These are phyloP conservation scores for Fusarium pseudograminearum DNA, from an alignment of 2,329 filamentous ascomycete genomes.

Conservation along the genomic window DNA sequence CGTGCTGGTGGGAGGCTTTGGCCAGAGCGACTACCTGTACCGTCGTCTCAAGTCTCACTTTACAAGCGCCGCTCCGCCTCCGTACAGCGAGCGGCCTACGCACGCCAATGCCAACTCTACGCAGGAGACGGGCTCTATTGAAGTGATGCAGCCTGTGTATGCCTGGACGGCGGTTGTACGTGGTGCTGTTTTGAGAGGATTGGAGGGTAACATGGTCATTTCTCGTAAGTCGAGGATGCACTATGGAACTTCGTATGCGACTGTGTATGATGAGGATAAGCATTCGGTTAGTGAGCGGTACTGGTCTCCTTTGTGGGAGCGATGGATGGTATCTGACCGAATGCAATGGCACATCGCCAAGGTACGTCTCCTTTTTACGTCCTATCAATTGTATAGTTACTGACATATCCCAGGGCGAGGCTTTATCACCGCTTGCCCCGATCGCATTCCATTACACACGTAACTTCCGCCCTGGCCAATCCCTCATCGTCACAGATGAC, in stretches of 20 bases:
- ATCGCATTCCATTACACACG: conserved; percentile 88
- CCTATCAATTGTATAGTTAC: not conserved
- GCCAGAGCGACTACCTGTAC: conserved; percentile 82
- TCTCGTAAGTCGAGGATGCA: conserved; percentile 79
- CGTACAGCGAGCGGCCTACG: conserved; percentile 77
- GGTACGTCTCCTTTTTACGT: conserved; percentile 57
- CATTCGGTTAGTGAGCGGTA: conserved; percentile 80
- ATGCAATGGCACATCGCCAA: conserved; percentile 91
- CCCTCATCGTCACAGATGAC: conserved; percentile 82
- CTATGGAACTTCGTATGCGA: conserved; percentile 85
- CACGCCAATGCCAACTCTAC: conserved; percentile 65
- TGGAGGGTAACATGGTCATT: conserved; percentile 84
- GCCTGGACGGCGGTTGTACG: conserved; percentile 85
- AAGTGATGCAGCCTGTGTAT: conserved; percentile 85
- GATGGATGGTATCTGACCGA: conserved; percentile 85
- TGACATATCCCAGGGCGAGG: conserved; percentile 69
- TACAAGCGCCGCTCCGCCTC: conserved; percentile 66
- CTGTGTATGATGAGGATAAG: conserved; percentile 80
- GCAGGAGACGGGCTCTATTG: conserved; percentile 69
- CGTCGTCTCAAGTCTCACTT: conserved; percentile 78
- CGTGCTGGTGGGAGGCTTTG: conserved; percentile 84
- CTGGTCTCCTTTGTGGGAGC: conserved; percentile 83
- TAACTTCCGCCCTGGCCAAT: conserved; percentile 84
- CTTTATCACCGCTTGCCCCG: conserved; percentile 77
- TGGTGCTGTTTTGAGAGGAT: conserved; percentile 78